A percentile compares a stretch with the other conserved stretches of the same genome.
phyloP scores from a whole-genome alignment of 1,284 basidiomycete genomes.

The Microbotryum intermedium region DNA sequence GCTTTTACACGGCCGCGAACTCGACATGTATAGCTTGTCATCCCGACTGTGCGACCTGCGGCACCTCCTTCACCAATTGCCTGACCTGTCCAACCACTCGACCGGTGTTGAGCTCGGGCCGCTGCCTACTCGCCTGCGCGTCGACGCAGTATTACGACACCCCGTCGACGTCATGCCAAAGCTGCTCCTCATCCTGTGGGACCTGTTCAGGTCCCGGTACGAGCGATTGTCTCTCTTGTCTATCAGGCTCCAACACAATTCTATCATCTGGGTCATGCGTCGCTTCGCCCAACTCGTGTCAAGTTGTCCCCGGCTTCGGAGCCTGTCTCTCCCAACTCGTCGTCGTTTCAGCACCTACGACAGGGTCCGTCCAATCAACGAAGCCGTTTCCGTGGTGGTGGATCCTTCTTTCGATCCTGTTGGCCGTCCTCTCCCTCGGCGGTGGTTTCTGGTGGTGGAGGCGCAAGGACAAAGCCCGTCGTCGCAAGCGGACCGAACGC shows the following conservation, averaged over 20 bases:
- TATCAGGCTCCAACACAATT: conserved; percentile 47
- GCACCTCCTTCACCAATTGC: conserved; percentile 65
- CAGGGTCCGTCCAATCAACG: not conserved
- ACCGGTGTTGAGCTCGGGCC: conserved; percentile 57
- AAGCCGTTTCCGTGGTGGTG: conserved; percentile 21
- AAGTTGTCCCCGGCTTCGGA: conserved; percentile 58
- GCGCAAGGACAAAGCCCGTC: conserved; percentile 15
- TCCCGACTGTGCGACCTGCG: conserved; percentile 67
- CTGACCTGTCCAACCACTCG: conserved; percentile 55
- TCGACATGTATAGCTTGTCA: conserved; percentile 63
- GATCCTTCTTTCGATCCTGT: conserved; percentile 13
- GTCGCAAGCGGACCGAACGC: conserved; percentile 10
- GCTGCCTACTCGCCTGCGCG: conserved; percentile 65
- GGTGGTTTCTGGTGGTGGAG: conserved; percentile 10
- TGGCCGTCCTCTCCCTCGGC: not conserved
- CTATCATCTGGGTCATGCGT: conserved; percentile 58
- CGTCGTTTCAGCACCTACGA: conserved; percentile 44
- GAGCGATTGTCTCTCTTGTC: conserved; percentile 62
- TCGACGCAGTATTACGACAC: conserved; percentile 61
- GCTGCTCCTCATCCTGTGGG: conserved; percentile 56
- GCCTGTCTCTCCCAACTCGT: conserved; percentile 67
- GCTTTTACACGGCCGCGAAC: conserved; percentile 50
- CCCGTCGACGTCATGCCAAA: conserved; percentile 53
- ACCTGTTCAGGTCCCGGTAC: conserved; percentile 60
- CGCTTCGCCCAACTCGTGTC: conserved; percentile 48